Conservation (phyloP, 306 rosid species). For the Quercus bicolor region DNA sequence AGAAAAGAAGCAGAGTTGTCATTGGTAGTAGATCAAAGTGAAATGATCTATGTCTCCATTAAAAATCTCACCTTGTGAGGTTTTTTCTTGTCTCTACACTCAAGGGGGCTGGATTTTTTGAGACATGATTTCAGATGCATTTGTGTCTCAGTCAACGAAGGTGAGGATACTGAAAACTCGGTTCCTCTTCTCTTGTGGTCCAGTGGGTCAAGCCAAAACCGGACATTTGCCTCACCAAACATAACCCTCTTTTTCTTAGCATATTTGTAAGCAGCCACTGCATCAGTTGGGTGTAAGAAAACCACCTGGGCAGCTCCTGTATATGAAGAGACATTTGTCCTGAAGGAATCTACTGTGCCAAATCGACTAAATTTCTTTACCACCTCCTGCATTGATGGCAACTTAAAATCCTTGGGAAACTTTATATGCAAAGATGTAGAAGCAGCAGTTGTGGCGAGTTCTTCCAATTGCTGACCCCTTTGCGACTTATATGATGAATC, state of each 20-base stretch:
- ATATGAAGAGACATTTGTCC: conserved; percentile 16
- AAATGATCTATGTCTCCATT: conserved; percentile 27
- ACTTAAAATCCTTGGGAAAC: conserved; percentile 34
- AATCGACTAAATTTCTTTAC: conserved; percentile 36
- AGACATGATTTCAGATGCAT: background rate
- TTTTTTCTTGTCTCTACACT: background rate
- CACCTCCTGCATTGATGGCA: conserved; percentile 32
- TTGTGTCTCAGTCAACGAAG: background rate
- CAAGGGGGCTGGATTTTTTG: background rate
- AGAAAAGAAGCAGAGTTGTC: too few relatives aligned
- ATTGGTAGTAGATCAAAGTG: too few relatives aligned
- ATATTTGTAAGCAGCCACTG: conserved; percentile 31
- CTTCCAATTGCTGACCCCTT: conserved; percentile 8
- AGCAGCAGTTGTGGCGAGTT: conserved; percentile 7
- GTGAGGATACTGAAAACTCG: background rate
- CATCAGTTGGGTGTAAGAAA: conserved; percentile 27
- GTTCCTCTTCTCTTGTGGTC: conserved; percentile 25
- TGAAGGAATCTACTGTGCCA: conserved; percentile 34
- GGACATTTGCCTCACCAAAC: conserved; percentile 29
- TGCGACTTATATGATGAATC: conserved; percentile 19
- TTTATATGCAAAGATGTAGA: conserved; percentile 25
- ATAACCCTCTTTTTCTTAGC: conserved; percentile 29
- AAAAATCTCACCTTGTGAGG: conserved; percentile 35
- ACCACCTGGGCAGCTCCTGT: conserved; percentile 30
- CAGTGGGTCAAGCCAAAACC: conserved; percentile 37